Base-by-base conservation (phyloP, 495 filamentous ascomycete genomes). In the Lichina pygmaea region DNA sequence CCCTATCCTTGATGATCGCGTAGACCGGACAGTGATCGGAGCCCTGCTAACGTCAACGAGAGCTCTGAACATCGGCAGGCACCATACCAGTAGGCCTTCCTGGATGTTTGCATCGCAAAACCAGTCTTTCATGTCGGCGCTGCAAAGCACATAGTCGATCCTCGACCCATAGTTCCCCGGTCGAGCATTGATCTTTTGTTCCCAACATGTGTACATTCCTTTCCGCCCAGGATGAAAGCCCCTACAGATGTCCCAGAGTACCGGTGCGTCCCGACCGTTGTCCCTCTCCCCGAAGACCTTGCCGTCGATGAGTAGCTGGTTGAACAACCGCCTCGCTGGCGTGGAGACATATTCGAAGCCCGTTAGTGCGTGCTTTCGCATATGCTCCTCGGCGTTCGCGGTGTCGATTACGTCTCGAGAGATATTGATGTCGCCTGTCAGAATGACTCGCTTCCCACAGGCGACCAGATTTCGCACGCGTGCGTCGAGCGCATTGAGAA, bases 151-250 rank as follows among this genome's bases (percentile, higher is more conserved):
- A 58, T 92, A 95, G 55, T 97, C 89, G 46, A 97, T 94, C 33
- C 89, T 66, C 34, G 81, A 75, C 2, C 89, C 89, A 54, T 73
- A 85, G 56, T 97, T 95, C 10, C 79, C 86, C 0, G 89, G 89
- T 34, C 89, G 68, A 16, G 78, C 77, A 57, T 91, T 91, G 51
- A 80, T 78, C 55, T 73, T 77, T 46, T 79, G 77, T 48, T 92
- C 81, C 85, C 85, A 86, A 56, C 86, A 93, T 7, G 89, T 97
- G 58, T 81, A 95, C 89, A 97, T 97, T 41, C 86, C 84, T 47
- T 64, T 64, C 6, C 89, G 72, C 33, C 60, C 60, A 2, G 81
- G 77, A 56, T 93, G 81, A 53, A 86, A 89, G 31, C 71, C 73
- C 47, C 89, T 67, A 56, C 81, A 86, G 43, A 91, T 71, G 64